A percentile compares a stretch with the other conserved stretches of the same genome.
These are phyloP conservation scores for Teunomyces tritomae DNA, from an alignment of 805 yeast species.

Conservation along the genomic window DNA sequence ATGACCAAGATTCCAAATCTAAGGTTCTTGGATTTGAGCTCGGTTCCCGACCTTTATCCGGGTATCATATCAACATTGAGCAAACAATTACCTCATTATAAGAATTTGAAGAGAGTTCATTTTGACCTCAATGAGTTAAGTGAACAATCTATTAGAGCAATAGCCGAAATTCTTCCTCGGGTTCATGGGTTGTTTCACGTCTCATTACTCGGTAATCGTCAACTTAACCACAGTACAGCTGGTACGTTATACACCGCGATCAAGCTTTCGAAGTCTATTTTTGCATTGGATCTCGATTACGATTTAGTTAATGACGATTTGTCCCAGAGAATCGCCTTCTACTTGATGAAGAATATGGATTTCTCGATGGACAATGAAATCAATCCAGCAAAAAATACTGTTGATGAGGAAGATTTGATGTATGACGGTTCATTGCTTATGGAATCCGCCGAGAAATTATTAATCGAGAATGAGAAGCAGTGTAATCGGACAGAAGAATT, in stretches of 20 bases:
- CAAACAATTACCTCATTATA: constrained; percentile 44
- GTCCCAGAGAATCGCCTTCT: constrained; percentile 53
- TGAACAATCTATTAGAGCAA: constrained; percentile 46
- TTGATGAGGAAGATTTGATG: constrained; percentile 59
- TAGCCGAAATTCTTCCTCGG: constrained; percentile 47
- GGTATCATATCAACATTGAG: constrained; percentile 44
- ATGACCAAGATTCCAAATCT: constrained; percentile 39
- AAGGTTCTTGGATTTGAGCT: constrained; percentile 52
- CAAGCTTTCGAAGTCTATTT: constrained; percentile 44
- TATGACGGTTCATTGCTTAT: constrained; percentile 75
- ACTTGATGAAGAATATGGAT: constrained; percentile 58
- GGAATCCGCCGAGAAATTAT: constrained; percentile 66
- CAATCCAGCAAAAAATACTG: constrained; percentile 65
- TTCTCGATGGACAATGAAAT: constrained; percentile 47
- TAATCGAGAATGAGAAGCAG: constrained; percentile 30
- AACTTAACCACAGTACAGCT: constrained; percentile 42
- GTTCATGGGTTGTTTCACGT: constrained; percentile 51
- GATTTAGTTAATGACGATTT: constrained; percentile 51
- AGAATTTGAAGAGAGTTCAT: constrained; percentile 49
- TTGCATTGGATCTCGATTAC: constrained; percentile 53
- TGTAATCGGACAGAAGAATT: constrained; percentile 30
- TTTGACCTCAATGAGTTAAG: constrained; percentile 53
- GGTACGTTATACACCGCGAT: constrained; percentile 51
- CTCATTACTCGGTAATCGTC: constrained; percentile 51
- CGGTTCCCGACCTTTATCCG: constrained; percentile 52